Conservation (phyloP, 345 rosid genomes). For the Excoecaria agallocha region DNA sequence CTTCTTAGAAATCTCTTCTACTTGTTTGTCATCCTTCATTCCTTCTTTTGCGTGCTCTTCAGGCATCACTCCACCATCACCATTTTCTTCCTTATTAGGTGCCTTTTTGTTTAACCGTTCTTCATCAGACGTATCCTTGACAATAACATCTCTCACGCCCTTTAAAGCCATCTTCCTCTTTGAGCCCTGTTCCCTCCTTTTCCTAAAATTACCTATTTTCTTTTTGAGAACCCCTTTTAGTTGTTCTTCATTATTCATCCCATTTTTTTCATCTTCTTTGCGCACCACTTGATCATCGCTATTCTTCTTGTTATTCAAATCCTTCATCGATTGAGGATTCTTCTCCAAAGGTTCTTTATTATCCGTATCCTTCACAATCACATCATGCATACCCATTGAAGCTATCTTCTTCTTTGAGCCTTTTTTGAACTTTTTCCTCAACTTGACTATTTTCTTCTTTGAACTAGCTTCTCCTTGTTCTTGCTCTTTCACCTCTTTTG, state of each 20-base stretch:
- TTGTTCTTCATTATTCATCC: conserved; percentile 14
- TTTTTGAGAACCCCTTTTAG: conserved; percentile 14
- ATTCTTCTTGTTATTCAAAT: background rate
- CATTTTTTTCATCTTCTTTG: conserved; percentile 10
- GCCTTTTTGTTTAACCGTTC: conserved; percentile 7
- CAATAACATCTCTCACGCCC: conserved; percentile 5
- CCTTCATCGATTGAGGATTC: background rate
- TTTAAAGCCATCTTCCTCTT: conserved; percentile 12
- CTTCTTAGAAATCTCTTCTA: conserved; percentile 4
- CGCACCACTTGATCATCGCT: background rate
- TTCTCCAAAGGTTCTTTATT: conserved; percentile 15
- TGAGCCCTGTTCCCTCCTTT: background rate
- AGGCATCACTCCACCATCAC: background rate
- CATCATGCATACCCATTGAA: conserved; percentile 4
- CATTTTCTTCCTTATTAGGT: background rate
- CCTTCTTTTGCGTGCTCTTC: background rate
- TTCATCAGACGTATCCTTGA: background rate
- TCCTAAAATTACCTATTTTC: conserved; percentile 10
- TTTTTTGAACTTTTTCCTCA: conserved; percentile 10
- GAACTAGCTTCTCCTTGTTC: conserved; percentile 1
- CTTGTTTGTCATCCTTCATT: conserved; percentile 8
- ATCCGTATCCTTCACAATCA: conserved; percentile 4
- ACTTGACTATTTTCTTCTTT: conserved; percentile 15
- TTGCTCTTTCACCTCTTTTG: conserved; percentile 9
- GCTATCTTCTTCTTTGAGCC: conserved; percentile 2